Percentiles rank a stretch among this genome's conserved stretches.
These are phyloP conservation scores for Pyrenopolyporus hunteri DNA, from an alignment of 495 filamentous ascomycete species.

Conservation along the genomic window DNA sequence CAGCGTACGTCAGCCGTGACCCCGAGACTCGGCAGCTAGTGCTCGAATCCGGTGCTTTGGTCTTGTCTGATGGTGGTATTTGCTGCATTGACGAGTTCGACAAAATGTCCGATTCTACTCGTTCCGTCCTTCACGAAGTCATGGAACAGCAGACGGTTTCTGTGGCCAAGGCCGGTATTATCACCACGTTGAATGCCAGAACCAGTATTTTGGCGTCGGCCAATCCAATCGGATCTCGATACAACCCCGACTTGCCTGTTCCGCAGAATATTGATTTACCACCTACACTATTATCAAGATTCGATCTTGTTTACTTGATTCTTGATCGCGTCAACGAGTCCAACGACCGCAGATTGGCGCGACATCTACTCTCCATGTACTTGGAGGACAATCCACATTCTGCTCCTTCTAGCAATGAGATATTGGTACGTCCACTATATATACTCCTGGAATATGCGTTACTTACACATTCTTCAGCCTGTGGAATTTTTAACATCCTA, in stretches of 20 bases:
- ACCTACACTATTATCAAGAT: conserved; percentile 91
- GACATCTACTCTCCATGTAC: conserved; percentile 96
- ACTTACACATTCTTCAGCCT: conserved; percentile 60
- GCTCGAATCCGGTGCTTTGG: conserved; percentile 93
- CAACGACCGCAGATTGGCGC: conserved; percentile 83
- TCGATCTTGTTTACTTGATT: conserved; percentile 95
- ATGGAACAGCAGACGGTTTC: conserved; percentile 99
- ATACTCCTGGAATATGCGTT: conserved; percentile 4
- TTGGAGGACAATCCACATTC: conserved; percentile 90
- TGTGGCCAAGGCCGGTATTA: conserved; percentile 98
- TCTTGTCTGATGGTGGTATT: conserved; percentile 93
- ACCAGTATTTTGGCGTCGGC: conserved; percentile 94
- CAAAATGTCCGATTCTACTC: conserved; percentile 97
- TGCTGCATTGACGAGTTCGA: conserved; percentile 99
- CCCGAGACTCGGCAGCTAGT: conserved; percentile 94
- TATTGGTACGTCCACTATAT: conserved; percentile 67
- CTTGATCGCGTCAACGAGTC: conserved; percentile 91
- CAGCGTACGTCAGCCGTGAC: conserved; percentile 94
- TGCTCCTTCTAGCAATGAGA: conserved; percentile 69
- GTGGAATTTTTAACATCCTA: conserved; percentile 95
- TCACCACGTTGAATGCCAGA: conserved; percentile 94
- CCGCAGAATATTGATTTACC: conserved; percentile 98
- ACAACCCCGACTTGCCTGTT: conserved; percentile 93
- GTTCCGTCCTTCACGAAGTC: conserved; percentile 96
- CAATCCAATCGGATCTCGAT: conserved; percentile 96